These are phyloP conservation scores for Cladophialophora immunda DNA, from an alignment of 2,329 filamentous ascomycete genomes.

Conservation along the genomic window DNA sequence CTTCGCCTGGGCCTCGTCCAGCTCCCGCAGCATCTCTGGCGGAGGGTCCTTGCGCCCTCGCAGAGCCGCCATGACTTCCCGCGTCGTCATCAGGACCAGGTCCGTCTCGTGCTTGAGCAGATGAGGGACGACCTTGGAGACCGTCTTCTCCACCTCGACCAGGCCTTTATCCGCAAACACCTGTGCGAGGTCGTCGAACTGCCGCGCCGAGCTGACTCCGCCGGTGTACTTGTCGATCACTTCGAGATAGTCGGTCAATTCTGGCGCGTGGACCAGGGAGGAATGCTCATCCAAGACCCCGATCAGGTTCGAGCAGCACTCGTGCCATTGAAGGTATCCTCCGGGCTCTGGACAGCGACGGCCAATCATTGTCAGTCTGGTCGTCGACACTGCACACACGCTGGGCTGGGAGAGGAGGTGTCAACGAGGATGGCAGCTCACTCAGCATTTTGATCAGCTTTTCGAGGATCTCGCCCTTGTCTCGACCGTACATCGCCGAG, in stretches of 20 bases:
- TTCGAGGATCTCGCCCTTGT: not conserved
- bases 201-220: not conserved
- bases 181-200: not conserved
- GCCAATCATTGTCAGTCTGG: not conserved
- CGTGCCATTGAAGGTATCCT: slow-evolving; percentile 2
- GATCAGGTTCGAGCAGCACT: not conserved
- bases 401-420: not conserved
- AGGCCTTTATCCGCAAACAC: not conserved
- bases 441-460: not conserved
- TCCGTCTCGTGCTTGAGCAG: slow-evolving; percentile 1
- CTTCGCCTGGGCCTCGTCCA: not conserved
- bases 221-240: not conserved
- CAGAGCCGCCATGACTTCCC: not conserved
- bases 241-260: not conserved
- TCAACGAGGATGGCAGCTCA: not conserved
- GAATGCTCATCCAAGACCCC: not conserved
- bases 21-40: not conserved
- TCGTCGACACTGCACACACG: not conserved
- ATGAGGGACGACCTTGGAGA: not conserved
- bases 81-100: not conserved
- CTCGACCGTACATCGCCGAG: not conserved
- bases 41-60: not conserved
- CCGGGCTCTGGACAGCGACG: not conserved
- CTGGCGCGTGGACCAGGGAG: not conserved
- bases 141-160: not conserved